A percentile compares a stretch with the other conserved stretches of the same genome.
Evolutionary conservation across 106 monocot genomes (phyloP).

Genomic region (Iris macrosiphon): DNA sequence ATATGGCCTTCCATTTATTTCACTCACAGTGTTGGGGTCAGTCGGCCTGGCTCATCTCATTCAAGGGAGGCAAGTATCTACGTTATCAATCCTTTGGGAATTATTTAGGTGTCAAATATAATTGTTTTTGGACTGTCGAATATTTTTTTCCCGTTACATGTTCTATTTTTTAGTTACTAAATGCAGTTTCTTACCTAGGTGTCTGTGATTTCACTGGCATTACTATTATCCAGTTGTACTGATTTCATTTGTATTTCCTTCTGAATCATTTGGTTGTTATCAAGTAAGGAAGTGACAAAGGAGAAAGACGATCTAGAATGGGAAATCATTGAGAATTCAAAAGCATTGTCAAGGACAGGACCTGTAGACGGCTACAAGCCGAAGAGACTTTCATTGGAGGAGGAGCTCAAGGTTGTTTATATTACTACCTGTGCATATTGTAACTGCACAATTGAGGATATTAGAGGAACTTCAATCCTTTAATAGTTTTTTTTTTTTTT

Average conservation of each 20-base stretch:
- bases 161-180: no score
- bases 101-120: no score
- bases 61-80: slow-evolving; percentile 59
- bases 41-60: slow-evolving; percentile 85
- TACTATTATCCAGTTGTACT: no score
- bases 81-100: no score
- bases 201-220: no score
- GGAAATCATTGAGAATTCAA: slow-evolving; percentile 73
- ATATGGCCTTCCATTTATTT: slow-evolving; percentile 85
- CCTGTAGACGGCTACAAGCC: slow-evolving; percentile 68
- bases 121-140: no score
- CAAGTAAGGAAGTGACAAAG: slow-evolving; percentile 80
- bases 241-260: no score
- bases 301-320: slow-evolving; percentile 94
- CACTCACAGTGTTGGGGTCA: slow-evolving; percentile 71
- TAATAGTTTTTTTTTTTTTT: slow-evolving; percentile 2
- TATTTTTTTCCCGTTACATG: no score
- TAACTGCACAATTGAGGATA: background rate
- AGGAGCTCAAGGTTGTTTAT: slow-evolving; percentile 69
- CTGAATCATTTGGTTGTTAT: background rate
- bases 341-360: slow-evolving; percentile 71
- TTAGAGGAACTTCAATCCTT: background rate
- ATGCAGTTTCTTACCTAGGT: no score
- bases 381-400: slow-evolving; percentile 78
- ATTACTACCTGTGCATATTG: background rate